These are phyloP conservation scores for Mycena rebaudengoi DNA, from an alignment of 768 basidiomycete genomes.

Conservation along the genomic window DNA sequence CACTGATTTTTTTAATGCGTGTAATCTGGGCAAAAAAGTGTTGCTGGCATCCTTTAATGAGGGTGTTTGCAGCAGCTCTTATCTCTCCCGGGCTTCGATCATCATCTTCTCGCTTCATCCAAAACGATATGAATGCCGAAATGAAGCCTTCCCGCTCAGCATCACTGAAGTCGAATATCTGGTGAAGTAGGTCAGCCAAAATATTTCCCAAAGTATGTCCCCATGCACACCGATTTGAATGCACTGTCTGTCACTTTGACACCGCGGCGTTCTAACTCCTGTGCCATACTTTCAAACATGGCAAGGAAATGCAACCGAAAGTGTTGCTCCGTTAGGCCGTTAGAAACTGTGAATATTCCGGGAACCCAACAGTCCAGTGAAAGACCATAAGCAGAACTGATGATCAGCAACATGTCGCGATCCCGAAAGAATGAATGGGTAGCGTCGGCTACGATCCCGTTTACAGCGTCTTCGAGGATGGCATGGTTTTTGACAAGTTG, in stretches of 20 bases:
- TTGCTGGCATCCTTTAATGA: conserved; percentile 41
- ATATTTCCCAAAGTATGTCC: not conserved
- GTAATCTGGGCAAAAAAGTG: conserved; percentile 39
- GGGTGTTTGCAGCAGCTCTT: not conserved
- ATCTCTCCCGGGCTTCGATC: conserved; percentile 16
- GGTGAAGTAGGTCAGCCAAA: not conserved
- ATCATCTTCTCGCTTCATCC: conserved; percentile 6
- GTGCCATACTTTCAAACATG: conserved; percentile 37
- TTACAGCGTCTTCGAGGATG: conserved; percentile 27
- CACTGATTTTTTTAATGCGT: conserved; percentile 32
- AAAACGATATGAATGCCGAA: conserved; percentile 36
- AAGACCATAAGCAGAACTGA: conserved; percentile 37
- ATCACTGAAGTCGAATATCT: conserved; percentile 47
- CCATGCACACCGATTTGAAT: conserved; percentile 1
- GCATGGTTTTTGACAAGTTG: conserved; percentile 15
- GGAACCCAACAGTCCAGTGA: conserved; percentile 42
- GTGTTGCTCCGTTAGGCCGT: conserved; percentile 40
- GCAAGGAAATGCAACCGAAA: conserved; percentile 41
- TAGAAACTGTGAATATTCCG: conserved; percentile 39
- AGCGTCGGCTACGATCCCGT: conserved; percentile 45
- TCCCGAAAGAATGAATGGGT: conserved; percentile 44
- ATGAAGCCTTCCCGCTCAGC: conserved; percentile 43
- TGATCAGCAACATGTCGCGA: conserved; percentile 35
- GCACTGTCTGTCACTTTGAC: conserved; percentile 8
- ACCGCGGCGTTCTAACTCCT: conserved; percentile 21